A percentile compares a stretch with the other conserved stretches of the same genome.
phyloP scores from a whole-genome alignment of 805 yeast genomes.

The Henningerozyma blattae region DNA sequence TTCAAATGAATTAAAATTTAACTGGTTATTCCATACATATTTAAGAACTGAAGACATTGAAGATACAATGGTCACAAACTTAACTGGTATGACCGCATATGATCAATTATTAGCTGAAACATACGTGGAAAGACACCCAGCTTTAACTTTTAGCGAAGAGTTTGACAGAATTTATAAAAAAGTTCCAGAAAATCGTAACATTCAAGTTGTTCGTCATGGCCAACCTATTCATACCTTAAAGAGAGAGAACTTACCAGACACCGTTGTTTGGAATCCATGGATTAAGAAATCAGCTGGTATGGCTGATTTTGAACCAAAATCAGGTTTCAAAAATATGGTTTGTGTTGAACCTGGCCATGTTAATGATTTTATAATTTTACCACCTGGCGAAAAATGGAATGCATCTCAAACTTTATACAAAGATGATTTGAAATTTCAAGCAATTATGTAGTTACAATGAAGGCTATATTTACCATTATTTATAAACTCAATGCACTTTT shows the following conservation, averaged over 20 bases:
- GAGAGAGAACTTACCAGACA: conserved; percentile 49
- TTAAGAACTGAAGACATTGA: conserved; percentile 64
- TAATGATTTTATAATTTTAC: conserved; percentile 46
- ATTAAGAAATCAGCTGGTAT: conserved; percentile 64
- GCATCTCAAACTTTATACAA: conserved; percentile 51
- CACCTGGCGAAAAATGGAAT: conserved; percentile 66
- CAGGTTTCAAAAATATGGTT: conserved; percentile 76
- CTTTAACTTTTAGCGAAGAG: conserved; percentile 61
- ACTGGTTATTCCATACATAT: conserved; percentile 93
- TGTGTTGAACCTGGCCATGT: conserved; percentile 95
- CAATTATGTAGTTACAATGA: too few species aligned
- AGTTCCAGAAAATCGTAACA: conserved; percentile 38
- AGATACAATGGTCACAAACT: conserved; percentile 64
- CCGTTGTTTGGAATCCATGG: conserved; percentile 99
- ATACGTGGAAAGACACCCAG: conserved; percentile 65
- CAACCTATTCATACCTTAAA: conserved; percentile 57
- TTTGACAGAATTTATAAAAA: conserved; percentile 73
- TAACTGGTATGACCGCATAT: conserved; percentile 57
- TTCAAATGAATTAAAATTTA: conserved; percentile 56
- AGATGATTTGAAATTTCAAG: conserved; percentile 52
- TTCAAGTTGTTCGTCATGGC: conserved; percentile 63
- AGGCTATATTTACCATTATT: too few species aligned
- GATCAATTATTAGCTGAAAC: conserved; percentile 63
- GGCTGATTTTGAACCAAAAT: conserved; percentile 81
- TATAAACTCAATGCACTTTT: too few species aligned